Evolutionary conservation across 192 early-diverging fungal species (phyloP).

Genomic region (Coemansia sp.): DNA sequence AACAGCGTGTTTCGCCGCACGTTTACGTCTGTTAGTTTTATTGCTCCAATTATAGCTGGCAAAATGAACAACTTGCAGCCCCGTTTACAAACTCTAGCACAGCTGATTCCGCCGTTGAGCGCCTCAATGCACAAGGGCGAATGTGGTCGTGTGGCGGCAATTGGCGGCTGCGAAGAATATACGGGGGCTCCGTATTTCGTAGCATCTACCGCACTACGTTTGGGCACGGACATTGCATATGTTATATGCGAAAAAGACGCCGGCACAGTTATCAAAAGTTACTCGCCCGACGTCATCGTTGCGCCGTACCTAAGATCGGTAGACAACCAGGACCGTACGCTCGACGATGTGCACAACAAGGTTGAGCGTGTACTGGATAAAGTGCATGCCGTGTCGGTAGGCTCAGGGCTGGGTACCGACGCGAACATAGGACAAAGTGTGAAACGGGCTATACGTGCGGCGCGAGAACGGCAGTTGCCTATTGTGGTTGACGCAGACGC

Average conservation of each 20-base stretch:
- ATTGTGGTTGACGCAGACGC: constrained; percentile 96
- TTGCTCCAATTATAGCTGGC: constrained; percentile 41
- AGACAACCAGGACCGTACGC: constrained; percentile 18
- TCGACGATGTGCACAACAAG: constrained; percentile 51
- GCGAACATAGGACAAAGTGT: constrained; percentile 64
- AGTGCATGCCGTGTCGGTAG: constrained; percentile 83
- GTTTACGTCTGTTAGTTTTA: constrained; percentile 42
- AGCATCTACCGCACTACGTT: constrained; percentile 19
- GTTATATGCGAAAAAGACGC: constrained; percentile 84
- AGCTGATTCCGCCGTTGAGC: constrained; percentile 47
- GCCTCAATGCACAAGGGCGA: constrained; percentile 48
- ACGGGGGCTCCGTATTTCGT: constrained; percentile 93
- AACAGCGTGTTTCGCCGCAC: constrained; percentile 22
- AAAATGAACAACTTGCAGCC: constrained; percentile 49
- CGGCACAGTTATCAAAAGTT: constrained; percentile 73
- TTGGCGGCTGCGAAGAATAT: constrained; percentile 60
- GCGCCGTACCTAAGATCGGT: constrained; percentile 74
- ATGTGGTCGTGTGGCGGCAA: constrained; percentile 37
- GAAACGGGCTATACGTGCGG: constrained; percentile 65
- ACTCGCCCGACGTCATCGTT: constrained; percentile 89
- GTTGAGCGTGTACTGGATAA: constrained; percentile 60
- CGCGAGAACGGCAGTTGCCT: constrained; percentile 59
- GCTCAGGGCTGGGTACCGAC: constrained; percentile 89
- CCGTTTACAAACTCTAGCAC: constrained; percentile 42
- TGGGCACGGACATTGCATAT: constrained; percentile 85